Base-by-base conservation (phyloP, 2,329 filamentous ascomycete species). In the Claviceps maximensis region DNA sequence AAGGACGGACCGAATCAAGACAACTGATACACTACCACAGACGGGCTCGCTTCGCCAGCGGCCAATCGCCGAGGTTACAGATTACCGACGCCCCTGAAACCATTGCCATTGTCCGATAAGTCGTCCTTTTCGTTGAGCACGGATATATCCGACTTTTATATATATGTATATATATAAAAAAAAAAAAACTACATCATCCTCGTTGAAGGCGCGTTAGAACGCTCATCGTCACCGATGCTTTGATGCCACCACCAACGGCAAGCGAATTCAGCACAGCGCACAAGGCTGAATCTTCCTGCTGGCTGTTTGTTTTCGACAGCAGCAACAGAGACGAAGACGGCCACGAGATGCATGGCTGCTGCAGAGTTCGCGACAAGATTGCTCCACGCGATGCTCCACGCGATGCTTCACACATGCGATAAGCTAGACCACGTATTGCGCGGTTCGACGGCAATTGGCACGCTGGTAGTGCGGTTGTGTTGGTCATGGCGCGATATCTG, bases 351-450 rank as follows among this genome's bases (percentile, higher is more conserved):
- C 69, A 71, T 41, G 69, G 69, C 8, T 68, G 66, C 0, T 71
- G 69, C 38, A 69, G 69, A 13, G 70, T 70, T 52, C 70, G n/a
- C 69, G 0, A 69, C 67, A 49, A 65, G 63, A 42, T 59, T 71
- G 3, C 60, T 71, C 21, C 62, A 69, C 41, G 60, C 58, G 9
- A 62, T 71, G 49, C 60, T 71, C 21, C 62, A 69, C 41, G 60
- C 58, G 9, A 62, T 71, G 49, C n/a, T n/a, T n/a, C n/a, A n/a
- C n/a, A n/a, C 62, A 69, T 40, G 60, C 58, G 9, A 62, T 71
- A 49, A 65, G 65, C 46, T 66, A 69, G 42, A 65, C 71, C 44
- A 69, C 69, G 7, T 66, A 66, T 52, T 62, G 66, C 33, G 60
- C 67, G 15, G 36, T 67, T 4, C 60, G 64, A 13, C 48, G 68